Percentiles rank a stretch among this genome's conserved stretches.
Conservation (phyloP, 176 grass and related monocot genomes). For the Carex myosuroides region DNA sequence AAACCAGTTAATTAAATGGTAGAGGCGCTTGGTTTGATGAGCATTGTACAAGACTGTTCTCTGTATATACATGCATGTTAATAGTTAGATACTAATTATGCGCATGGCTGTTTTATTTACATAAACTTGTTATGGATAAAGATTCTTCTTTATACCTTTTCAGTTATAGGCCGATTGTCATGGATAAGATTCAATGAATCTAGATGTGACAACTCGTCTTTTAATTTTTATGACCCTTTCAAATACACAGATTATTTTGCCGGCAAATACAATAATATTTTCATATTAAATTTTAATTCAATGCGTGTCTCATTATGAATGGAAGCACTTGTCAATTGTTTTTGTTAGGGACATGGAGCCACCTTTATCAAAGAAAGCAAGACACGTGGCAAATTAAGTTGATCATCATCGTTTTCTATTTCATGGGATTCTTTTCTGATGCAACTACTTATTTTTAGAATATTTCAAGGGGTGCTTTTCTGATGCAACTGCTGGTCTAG, state of each 20-base stretch:
- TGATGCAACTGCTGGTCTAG: background rate
- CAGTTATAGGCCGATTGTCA: background rate
- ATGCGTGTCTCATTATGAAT: background rate
- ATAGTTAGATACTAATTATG: background rate
- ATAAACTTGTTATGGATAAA: background rate
- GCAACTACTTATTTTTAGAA: background rate
- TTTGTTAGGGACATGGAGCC: background rate
- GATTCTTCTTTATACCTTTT: background rate
- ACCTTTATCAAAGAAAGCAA: background rate
- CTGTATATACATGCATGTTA: too few relatives aligned
- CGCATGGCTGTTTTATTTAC: background rate
- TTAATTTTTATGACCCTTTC: background rate
- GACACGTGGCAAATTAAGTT: background rate
- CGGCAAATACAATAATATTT: background rate
- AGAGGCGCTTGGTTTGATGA: background rate
- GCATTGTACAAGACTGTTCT: too few relatives aligned
- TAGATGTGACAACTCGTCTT: background rate
- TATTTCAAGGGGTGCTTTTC: background rate
- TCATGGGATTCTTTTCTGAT: constrained; percentile 1
- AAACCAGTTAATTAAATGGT: background rate
- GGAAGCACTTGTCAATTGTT: background rate
- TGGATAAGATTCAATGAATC: constrained; percentile 2
- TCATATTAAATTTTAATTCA: background rate
- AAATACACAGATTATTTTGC: background rate
- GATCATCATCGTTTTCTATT: background rate